Evolutionary conservation across 2,329 filamentous ascomycete species (phyloP).

Genomic region (Alternaria alternata): DNA sequence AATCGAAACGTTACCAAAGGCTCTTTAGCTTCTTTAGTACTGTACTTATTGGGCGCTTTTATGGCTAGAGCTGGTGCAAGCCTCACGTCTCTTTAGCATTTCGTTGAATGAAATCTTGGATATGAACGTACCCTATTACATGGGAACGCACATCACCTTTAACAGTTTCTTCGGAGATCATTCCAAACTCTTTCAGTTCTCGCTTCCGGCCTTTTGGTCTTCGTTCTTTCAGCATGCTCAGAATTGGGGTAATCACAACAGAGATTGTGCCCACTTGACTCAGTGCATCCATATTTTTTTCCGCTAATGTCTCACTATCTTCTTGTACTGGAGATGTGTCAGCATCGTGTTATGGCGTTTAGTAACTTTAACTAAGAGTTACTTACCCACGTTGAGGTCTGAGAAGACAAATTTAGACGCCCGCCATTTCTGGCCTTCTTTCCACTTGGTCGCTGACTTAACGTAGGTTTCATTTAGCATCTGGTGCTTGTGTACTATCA

Average conservation of each 20-base stretch:
- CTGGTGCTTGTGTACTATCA: not conserved
- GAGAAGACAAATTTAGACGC: not conserved
- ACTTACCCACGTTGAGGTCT: not conserved
- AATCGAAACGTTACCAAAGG: not conserved
- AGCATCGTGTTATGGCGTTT: not conserved
- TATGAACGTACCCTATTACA: not conserved
- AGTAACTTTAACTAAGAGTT: not conserved
- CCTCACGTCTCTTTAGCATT: not conserved
- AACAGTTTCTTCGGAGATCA: not conserved
- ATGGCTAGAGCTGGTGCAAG: not conserved
- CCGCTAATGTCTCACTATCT: not conserved
- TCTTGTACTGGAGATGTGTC: not conserved
- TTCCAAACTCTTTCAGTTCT: not conserved
- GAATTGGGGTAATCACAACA: not conserved
- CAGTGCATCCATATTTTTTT: not conserved
- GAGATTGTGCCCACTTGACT: not conserved
- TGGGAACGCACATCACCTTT: not conserved
- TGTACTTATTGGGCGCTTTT: not conserved
- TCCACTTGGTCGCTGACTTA: not conserved
- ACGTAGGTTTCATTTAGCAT: not conserved
- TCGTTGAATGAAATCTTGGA: not conserved
- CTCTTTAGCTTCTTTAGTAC: not conserved
- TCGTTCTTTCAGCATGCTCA: rapidly evolving
- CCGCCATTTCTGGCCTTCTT: not conserved
- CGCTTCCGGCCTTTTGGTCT: not conserved